These are phyloP conservation scores for Penicillium psychrosexuale DNA, from an alignment of 2,329 filamentous ascomycete genomes.

Conservation along the genomic window DNA sequence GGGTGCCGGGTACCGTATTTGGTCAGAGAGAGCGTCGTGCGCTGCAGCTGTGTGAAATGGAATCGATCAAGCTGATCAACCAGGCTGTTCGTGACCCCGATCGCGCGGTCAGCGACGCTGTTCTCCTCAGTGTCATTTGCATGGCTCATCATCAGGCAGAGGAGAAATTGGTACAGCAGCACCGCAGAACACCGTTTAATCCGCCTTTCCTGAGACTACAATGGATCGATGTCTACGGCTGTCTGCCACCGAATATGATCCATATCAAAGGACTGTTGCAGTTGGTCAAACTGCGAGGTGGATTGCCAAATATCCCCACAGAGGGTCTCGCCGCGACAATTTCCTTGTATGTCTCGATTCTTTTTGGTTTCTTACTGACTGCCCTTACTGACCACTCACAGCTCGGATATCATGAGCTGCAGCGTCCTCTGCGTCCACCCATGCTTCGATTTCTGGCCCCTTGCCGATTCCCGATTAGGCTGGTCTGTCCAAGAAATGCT, in stretches of 20 bases:
- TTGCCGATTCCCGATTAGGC: slow-evolving; percentile 19
- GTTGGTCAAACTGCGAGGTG: slow-evolving; percentile 37
- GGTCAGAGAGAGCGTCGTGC: slow-evolving; percentile 23
- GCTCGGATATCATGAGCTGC: slow-evolving; percentile 30
- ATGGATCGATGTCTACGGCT: slow-evolving; percentile 38
- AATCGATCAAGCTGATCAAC: slow-evolving; percentile 38
- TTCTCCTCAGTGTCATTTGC: slow-evolving; percentile 37
- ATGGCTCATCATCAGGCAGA: slow-evolving; percentile 34
- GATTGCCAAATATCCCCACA: slow-evolving; percentile 35
- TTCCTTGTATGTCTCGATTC: slow-evolving; percentile 33
- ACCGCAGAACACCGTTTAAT: slow-evolving; percentile 28
- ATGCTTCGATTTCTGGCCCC: slow-evolving; percentile 28
- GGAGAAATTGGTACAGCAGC: slow-evolving; percentile 12
- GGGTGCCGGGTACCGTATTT: slow-evolving; percentile 21
- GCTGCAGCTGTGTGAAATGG: slow-evolving; percentile 28
- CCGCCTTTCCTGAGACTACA: slow-evolving; percentile 36
- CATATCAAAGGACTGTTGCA: slow-evolving; percentile 36
- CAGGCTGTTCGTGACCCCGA: slow-evolving; percentile 31
- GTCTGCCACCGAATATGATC: slow-evolving; percentile 33
- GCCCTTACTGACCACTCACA: slow-evolving; percentile 13
- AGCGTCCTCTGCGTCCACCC: slow-evolving; percentile 24
- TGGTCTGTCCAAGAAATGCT: slow-evolving; percentile 25
- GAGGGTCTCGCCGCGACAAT: slow-evolving; percentile 38
- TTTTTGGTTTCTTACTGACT: not conserved
- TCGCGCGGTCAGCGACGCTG: slow-evolving; percentile 34